These are phyloP conservation scores for Chaetomium strumarium DNA, from an alignment of 2,329 filamentous ascomycete species.

Conservation along the genomic window DNA sequence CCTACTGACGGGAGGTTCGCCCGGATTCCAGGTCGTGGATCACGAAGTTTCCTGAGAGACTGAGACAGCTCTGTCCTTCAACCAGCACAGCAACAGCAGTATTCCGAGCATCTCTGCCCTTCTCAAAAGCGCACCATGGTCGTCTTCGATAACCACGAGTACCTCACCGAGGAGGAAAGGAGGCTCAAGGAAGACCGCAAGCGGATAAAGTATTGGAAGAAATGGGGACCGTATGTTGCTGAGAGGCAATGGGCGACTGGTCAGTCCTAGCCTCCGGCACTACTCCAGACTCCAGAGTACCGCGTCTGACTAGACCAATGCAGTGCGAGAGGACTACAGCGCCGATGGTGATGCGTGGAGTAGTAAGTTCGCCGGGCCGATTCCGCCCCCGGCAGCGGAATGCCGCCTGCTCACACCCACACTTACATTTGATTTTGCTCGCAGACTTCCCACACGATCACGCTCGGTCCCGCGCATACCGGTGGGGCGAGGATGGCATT, in stretches of 20 bases:
- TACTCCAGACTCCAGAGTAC: background rate
- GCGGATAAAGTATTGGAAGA: slow-evolving; percentile 91
- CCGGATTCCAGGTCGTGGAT: too few species aligned
- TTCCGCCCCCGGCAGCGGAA: background rate
- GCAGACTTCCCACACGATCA: slow-evolving; percentile 91
- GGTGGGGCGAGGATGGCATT: slow-evolving; percentile 97
- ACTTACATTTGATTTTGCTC: background rate
- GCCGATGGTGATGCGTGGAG: slow-evolving; percentile 93
- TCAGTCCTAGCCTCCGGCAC: slow-evolving; percentile 34
- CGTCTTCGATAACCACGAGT: slow-evolving; percentile 80
- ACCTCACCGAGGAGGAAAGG: slow-evolving; percentile 84
- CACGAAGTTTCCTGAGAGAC: too few species aligned
- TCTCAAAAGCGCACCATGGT: slow-evolving; percentile 57
- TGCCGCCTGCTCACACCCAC: slow-evolving; percentile 19
- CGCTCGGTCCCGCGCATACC: slow-evolving; percentile 78
- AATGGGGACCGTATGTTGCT: slow-evolving; percentile 90
- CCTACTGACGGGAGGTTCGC: slow-evolving; percentile 5
- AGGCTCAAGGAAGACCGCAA: slow-evolving; percentile 81
- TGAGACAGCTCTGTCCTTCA: background rate
- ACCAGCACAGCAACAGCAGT: background rate
- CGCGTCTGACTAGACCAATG: slow-evolving; percentile 22
- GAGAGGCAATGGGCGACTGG: slow-evolving; percentile 95
- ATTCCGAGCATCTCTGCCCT: background rate
- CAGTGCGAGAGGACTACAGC: slow-evolving; percentile 86
- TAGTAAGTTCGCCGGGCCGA: slow-evolving; percentile 53